Conservation (phyloP, 2,329 filamentous ascomycete genomes). For the Epichloe gansuensis region DNA sequence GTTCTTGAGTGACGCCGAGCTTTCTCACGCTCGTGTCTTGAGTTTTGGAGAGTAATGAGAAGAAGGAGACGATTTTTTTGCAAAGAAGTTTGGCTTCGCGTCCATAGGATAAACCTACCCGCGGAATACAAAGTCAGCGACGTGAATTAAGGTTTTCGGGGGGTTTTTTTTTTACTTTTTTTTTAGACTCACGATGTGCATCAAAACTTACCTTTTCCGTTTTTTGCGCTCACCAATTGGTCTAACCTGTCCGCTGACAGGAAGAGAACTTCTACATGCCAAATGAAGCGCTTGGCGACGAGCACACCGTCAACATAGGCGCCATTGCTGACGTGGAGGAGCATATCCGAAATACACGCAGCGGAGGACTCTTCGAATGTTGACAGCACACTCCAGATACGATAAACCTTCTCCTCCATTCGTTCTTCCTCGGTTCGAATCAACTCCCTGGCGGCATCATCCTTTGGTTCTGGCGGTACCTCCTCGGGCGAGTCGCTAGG, state of each 20-base stretch:
- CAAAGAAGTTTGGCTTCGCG: slow-evolving; percentile 98
- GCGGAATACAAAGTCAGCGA: neutral
- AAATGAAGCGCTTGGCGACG: slow-evolving; percentile 91
- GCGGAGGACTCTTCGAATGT: slow-evolving; percentile 96
- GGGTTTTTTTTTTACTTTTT: too few species aligned
- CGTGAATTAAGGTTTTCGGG: neutral
- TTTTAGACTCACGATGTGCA: neutral
- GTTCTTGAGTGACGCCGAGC: slow-evolving; percentile 89
- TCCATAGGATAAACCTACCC: slow-evolving; percentile 68
- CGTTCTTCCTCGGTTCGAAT: slow-evolving; percentile 80
- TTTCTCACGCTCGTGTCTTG: slow-evolving; percentile 84
- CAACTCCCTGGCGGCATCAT: slow-evolving; percentile 52
- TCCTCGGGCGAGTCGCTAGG: slow-evolving; percentile 38
- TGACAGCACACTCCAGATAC: slow-evolving; percentile 95
- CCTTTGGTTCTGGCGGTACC: slow-evolving; percentile 28
- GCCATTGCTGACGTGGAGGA: slow-evolving; percentile 94
- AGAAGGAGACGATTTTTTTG: slow-evolving; percentile 98
- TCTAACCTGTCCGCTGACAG: slow-evolving; percentile 78
- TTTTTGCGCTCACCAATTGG: slow-evolving; percentile 50
- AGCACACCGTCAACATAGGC: slow-evolving; percentile 91
- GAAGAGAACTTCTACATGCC: slow-evolving; percentile 89
- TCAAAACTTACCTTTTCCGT: slow-evolving; percentile 55
- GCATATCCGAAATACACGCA: slow-evolving; percentile 97
- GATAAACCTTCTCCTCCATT: slow-evolving; percentile 96
- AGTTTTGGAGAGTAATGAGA: slow-evolving; percentile 84